Percentiles rank a stretch among this genome's conserved stretches.
phyloP scores from a whole-genome alignment of 768 basidiomycete species.

The Gymnopilus dilepis region DNA sequence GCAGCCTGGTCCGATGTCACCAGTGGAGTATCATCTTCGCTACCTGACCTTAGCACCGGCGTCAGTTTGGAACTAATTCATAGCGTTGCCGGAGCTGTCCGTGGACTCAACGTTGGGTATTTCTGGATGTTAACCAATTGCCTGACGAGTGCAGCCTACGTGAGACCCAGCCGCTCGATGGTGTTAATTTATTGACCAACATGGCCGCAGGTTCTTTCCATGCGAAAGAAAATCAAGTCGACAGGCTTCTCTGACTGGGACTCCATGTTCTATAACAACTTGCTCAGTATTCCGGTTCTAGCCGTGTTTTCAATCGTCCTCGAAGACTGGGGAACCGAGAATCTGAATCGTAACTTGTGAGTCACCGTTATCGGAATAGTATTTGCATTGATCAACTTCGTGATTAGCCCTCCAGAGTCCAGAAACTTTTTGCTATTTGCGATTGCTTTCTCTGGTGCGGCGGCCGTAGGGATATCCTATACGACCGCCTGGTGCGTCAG shows the following conservation, averaged over 20 bases:
- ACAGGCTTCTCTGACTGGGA: slow-evolving; percentile 99
- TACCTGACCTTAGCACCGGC: slow-evolving; percentile 39
- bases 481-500: slow-evolving; percentile 99
- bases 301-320: slow-evolving; percentile 78
- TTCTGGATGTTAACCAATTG: slow-evolving; percentile 98
- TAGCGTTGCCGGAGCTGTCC: slow-evolving; percentile 50
- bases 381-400: slow-evolving; percentile 7
- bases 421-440: slow-evolving; percentile 81
- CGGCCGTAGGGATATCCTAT: slow-evolving; percentile 96
- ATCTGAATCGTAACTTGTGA: slow-evolving; percentile 87
- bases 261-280: slow-evolving; percentile 98
- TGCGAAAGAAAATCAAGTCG: slow-evolving; percentile 95
- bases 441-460: slow-evolving; percentile 96
- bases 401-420: slow-evolving; percentile 77
- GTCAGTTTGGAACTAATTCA: slow-evolving; percentile 42
- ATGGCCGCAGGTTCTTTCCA: slow-evolving; percentile 76
- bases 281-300: slow-evolving; percentile 92
- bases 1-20: slow-evolving; percentile 96
- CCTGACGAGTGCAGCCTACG: slow-evolving; percentile 87
- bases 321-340: slow-evolving; percentile 89
- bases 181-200: background rate
- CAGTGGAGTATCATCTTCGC: slow-evolving; percentile 42
- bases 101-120: slow-evolving; percentile 78
- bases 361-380: slow-evolving; percentile 32
- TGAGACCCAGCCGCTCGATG: slow-evolving; percentile 42